phyloP scores from a whole-genome alignment of 371 early-diverging fungal genomes.

The Capillidium rhysosporum region DNA sequence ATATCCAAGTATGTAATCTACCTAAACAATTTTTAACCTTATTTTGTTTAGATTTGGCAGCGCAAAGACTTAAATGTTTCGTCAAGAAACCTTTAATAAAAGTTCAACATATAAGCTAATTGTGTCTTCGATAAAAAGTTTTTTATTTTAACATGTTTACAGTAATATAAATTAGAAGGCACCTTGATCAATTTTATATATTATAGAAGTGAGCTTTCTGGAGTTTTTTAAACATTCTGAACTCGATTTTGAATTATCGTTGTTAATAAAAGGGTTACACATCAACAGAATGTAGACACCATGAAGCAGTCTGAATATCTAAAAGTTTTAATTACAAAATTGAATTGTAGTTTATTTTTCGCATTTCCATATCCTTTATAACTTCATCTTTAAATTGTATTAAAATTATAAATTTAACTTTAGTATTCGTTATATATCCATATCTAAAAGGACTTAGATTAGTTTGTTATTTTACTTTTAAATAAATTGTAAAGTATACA shows the following conservation, averaged over 20 bases:
- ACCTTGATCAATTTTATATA: too few species aligned
- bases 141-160: not conserved
- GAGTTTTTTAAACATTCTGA: too few species aligned
- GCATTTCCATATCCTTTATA: conserved; percentile 5
- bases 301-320: not conserved
- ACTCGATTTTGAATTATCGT: too few species aligned
- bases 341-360: not conserved
- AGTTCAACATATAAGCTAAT: not conserved
- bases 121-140: not conserved
- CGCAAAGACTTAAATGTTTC: not conserved
- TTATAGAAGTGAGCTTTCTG: too few species aligned
- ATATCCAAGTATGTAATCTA: conserved; percentile 50
- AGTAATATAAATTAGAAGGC: not conserved
- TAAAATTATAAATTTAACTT: conserved; percentile 1
- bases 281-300: not conserved
- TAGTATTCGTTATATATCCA: conserved; percentile 5
- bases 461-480: not conserved
- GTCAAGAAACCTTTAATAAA: not conserved
- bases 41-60: conserved; percentile 9
- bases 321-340: not conserved
- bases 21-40: not conserved
- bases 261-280: conserved; percentile 1
- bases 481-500: not conserved
- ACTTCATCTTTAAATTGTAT: conserved; percentile 1
- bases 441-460: not conserved